Base-by-base conservation (phyloP, 2,329 filamentous ascomycete species). In the Pseudopithomyces maydicus region DNA sequence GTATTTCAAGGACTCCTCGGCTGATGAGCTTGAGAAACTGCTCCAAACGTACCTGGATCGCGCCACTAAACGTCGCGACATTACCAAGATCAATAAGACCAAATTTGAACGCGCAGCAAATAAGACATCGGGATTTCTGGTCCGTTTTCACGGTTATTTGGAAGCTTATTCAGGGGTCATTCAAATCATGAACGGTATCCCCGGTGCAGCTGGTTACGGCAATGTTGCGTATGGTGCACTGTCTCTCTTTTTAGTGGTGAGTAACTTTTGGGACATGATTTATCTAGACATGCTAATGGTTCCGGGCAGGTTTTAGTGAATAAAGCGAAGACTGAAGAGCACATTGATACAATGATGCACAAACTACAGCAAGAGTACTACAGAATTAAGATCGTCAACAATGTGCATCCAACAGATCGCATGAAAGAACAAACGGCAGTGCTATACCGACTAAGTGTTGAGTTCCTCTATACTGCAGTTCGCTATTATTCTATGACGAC, bases 171-270 rank as follows among this genome's bases (percentile, higher is more conserved):
- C 54, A 12, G 54, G 57, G 2, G 50, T 59, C 7, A 36, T 60
- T 3, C 22, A 48, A n/a, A 35, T 60, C n/a, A 57, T 57, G 51
- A 57, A 57, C 15, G 50, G 45, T n/a, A 55, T 55, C 3, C 42
- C 42, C 15, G 41, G 41, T 26, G 57, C 50, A 17, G n/a, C 19
- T 8, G 48, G 52, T 3, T 52, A 57, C 32, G 57, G 57, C 2
- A 52, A 56, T 33, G 57, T 51, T 6, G 57, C 57, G 29, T 60
- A 60, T 36, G 57, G 55, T 17, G 57, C 55, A 3, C 38, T 60
- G 17, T 43, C 50, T 15, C 22, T 57, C 12, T 57, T 60, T 41
- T 29, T 57, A 19, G 33, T 60, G 17, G 57, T 60, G 49, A 15
- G 14, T 23, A 2, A 23, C 19, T 32, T 38, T 39, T n/a, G n/a